Evolutionary conservation across 495 filamentous ascomycete species (phyloP), one percentile per base, ranked within the genome.

Genomic region (Neurospora sp.): DNA sequence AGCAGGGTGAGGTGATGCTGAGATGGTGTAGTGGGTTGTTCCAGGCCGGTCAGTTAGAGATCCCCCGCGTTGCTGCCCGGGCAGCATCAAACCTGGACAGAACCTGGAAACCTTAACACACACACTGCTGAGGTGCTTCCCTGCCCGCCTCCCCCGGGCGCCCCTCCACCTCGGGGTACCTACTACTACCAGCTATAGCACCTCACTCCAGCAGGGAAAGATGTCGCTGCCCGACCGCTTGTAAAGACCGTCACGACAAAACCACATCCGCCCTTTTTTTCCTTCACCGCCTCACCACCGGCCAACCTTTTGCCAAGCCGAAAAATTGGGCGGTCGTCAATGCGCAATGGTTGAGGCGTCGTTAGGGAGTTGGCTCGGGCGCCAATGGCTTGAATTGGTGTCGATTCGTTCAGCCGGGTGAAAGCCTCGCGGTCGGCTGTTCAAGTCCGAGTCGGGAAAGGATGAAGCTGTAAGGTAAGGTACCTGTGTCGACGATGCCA

Each of bases 311-410:
- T 44, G 61, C 68, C 74, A 35, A 38, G 69, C 69, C 70, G 53
- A 71, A 41, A 61, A 71, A 70, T 73, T 39, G 69, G 31, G 45
- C 45, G 69, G 68, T 75, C 70, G 73, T 70, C 70, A 38, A 70
- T 65, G 22, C 44, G 45, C 42, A 40, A 38, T 37, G 44, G 39
- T 61, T 74, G 40, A 59, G 40, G 39, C 70, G 20, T 72, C 48
- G 14, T 41, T 61, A n/a, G 53, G 39, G 61, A 69, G n/a, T 75
- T 77, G 77, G 42, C 70, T 76, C 70, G 73, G 70, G 70, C 68
- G 72, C 74, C 75, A 78, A 78, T 78, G 77, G 75, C 75, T 74
- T 45, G 65, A 70, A 65, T 69, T 73, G 71, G 12, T 61, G 72
- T 73, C 72, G 73, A 42, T 73, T 68, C 74, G 70, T 75, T 42